Base-by-base conservation (phyloP, 2,329 filamentous ascomycete species). In the Xylariaceae sp. region DNA sequence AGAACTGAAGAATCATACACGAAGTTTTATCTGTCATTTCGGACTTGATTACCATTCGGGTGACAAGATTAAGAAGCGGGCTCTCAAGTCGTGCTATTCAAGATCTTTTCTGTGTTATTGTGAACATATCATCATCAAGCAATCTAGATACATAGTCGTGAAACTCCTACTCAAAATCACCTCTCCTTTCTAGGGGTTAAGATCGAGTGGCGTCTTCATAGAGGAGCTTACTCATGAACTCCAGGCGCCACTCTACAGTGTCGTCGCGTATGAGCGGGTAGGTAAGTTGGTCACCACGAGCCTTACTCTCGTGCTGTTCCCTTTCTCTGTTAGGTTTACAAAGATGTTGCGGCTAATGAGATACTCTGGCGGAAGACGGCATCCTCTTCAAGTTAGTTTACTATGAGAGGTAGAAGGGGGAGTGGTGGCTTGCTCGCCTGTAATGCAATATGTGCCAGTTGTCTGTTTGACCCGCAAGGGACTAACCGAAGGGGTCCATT, bases 401-500 rank as follows among this genome's bases (percentile, higher is more conserved):
- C 9, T 9, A 41, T 10, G 37, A 45, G 41, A 30, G 41, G 13
- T n/a, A n/a, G n/a, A 10, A 30, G 17, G 7, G 17, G 9, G 9
- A 10, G 17, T 4, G 4, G 4, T 9, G 47, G 17, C 30, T 23
- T 11, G 75, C 68, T 91, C 87, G 30, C 10, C 11, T 37, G 18
- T 51, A 51, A 35, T 11, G 10, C 13, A 51, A 37, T 9, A 35
- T 13, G 15, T 51, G 49, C 23, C 23, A 6, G 17, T 11, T 7
- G 49, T 10, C 13, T 50, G 18, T 50, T 8, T 18, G 17, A 35
- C 23, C 13, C 18, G 4, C 13, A 35, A 34, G 47, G 9, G 17
- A 35, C 13, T 15, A 13, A 15, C 11, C 17, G 15, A 30, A 35
- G 4, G 23, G 23, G 30, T 8, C 23, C 23, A 51, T 11, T 15